Evolutionary conservation across 129 eudicot genomes (phyloP), one percentile per base, ranked within the genome.

Genomic region (Erigeron canadensis): DNA sequence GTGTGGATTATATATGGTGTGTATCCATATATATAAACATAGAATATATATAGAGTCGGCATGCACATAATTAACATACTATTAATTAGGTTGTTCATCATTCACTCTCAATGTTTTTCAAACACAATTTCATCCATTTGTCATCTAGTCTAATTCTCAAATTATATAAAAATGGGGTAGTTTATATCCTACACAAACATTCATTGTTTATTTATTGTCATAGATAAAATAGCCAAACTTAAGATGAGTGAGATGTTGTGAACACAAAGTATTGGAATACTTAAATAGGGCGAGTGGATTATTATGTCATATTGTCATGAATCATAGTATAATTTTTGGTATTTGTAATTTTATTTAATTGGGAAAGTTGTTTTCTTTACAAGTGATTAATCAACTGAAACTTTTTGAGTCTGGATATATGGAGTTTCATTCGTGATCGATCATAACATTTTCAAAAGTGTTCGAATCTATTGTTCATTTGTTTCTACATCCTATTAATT

Each of bases 11-110:
- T 55, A 40, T 10, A 44, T 46, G 22, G 6, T 23, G 15, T 23
- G 8, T 42, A 22, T n/a, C 22, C 1, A 75, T n/a, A 72, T 23
- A 28, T n/a, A 46, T 47, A 28, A 22, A 21, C 1, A 19, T 43
- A 4, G 19, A 11, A 47, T 50, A 69, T 7, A 5, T 7, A 23
- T 11, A 16, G 62, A 61, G 47, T 22, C 71, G 10, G 65, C 71
- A 39, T 77, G 65, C 80, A 46, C 18, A 75, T 65, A 17, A 45
- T 28, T 1, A 28, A 2, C 72, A 18, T 16, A 10, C 56, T 50
- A 17, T 50, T 16, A 75, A 0, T 54, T 38, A 21, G 67, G 83
- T 74, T 53, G 76, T 74, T 74, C 72, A 80, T 13, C 80, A 51
- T 21, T 73, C 48, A 44, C 69, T 62, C 41, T 65, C 79, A 46